These are phyloP conservation scores for Spironucleus salmonicida DNA, from an alignment of 208 protist species.

Conservation along the genomic window DNA sequence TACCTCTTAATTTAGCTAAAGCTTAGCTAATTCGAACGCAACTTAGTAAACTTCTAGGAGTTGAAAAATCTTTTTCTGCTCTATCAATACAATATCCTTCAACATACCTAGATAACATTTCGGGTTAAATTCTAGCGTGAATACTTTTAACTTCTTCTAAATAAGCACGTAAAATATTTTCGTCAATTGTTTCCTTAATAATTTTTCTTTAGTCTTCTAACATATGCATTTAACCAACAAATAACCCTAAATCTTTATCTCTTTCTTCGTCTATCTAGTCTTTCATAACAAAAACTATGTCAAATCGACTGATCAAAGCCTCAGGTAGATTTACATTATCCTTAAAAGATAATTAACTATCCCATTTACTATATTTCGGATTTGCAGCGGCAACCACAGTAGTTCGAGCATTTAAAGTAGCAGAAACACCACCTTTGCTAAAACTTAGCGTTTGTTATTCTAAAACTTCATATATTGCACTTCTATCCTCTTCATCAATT, in stretches of 20 bases:
- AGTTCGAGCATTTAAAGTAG: slow-evolving; percentile 61
- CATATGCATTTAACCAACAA: background rate
- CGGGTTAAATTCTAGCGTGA: background rate
- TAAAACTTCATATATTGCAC: slow-evolving; percentile 86
- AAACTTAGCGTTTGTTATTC: slow-evolving; percentile 99
- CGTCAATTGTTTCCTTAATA: background rate
- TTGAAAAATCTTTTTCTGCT: slow-evolving; percentile 11
- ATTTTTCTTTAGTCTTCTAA: background rate
- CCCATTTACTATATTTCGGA: slow-evolving; percentile 86
- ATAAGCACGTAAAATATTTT: background rate
- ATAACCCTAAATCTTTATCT: slow-evolving; percentile 17
- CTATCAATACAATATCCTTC: background rate
- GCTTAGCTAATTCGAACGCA: background rate
- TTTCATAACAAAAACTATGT: slow-evolving; percentile 37
- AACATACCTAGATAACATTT: background rate
- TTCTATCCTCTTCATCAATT: slow-evolving; percentile 87
- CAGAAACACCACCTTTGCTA: slow-evolving; percentile 98
- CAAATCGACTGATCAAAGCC: slow-evolving; percentile 80
- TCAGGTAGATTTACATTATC: slow-evolving; percentile 78
- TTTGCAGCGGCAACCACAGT: slow-evolving; percentile 96
- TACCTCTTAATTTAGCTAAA: slow-evolving; percentile 1
- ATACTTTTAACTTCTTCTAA: background rate
- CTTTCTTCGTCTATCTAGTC: slow-evolving; percentile 28
- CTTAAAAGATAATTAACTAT: slow-evolving; percentile 63
- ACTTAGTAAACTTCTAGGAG: background rate